phyloP scores from a whole-genome alignment of 2,329 filamentous ascomycete species.

The Diplodia scrobiculata region DNA sequence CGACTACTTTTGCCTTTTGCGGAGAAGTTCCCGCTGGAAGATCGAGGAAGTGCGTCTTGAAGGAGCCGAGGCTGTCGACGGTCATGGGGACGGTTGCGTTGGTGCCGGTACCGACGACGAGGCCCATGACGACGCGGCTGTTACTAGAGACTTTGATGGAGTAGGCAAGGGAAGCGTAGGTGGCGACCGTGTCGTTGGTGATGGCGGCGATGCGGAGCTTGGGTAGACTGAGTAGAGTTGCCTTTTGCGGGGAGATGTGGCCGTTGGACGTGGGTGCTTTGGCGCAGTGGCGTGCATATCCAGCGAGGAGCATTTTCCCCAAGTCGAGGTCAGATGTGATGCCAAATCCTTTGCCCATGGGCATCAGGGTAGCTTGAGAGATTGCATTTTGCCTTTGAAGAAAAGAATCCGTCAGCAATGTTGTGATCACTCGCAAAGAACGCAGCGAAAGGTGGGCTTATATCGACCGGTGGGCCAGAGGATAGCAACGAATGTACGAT shows the following conservation, averaged over 20 bases:
- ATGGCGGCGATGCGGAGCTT: constrained; percentile 72
- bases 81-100: constrained; percentile 78
- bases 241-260: constrained; percentile 17
- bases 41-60: constrained; percentile 59
- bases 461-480: background rate
- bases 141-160: constrained; percentile 62
- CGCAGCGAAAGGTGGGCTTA: background rate
- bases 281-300: constrained; percentile 61
- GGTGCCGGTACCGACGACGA: constrained; percentile 79
- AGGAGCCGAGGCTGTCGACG: constrained; percentile 62
- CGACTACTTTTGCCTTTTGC: constrained; percentile 62
- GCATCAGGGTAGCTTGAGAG: constrained; percentile 64
- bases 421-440: constrained; percentile 30
- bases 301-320: constrained; percentile 59
- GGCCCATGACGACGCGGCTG: constrained; percentile 72
- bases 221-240: constrained; percentile 53
- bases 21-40: constrained; percentile 36
- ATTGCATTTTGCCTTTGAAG: constrained; percentile 57
- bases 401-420: constrained; percentile 32
- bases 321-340: constrained; percentile 64
- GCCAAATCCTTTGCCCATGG: constrained; percentile 72
- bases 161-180: constrained; percentile 75
- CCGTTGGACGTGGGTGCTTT: constrained; percentile 38
- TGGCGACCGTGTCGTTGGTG: constrained; percentile 79
- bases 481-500: background rate